Conservation (phyloP, 768 basidiomycete genomes). For the Mycena sanguinolenta region DNA sequence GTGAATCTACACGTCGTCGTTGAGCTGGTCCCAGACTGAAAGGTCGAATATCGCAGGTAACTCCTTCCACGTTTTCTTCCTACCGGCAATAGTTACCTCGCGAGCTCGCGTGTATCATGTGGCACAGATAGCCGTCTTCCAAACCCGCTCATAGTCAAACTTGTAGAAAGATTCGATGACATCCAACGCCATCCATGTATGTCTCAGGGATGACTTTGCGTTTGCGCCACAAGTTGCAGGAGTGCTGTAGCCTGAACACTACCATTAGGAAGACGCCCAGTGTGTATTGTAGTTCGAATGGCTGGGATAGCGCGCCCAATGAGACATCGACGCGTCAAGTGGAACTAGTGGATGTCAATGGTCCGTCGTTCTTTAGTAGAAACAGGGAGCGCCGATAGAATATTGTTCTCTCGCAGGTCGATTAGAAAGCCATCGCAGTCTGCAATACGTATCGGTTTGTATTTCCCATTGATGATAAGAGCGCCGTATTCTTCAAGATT, state of each 20-base stretch:
- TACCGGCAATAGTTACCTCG: not conserved
- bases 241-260: too few species aligned
- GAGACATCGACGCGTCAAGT: too few species aligned
- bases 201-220: too few species aligned
- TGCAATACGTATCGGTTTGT: not conserved
- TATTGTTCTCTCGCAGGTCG: not conserved
- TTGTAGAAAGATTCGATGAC: too few species aligned
- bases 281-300: too few species aligned
- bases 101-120: not conserved
- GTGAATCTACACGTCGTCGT: not conserved
- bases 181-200: too few species aligned
- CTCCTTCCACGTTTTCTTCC: not conserved
- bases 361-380: too few species aligned
- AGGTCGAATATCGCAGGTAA: not conserved
- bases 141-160: too few species aligned
- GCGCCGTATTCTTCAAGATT: not conserved
- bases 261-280: too few species aligned
- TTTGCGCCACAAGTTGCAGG: too few species aligned
- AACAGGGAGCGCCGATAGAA: not conserved
- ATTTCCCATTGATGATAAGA: not conserved
- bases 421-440: not conserved
- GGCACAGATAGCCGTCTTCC: not conserved
- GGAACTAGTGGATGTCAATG: too few species aligned
- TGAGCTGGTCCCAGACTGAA: not conserved
- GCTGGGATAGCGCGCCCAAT: too few species aligned